Base-by-base conservation (phyloP, 176 grass and related monocot species). In the Aegilops bicornis region DNA sequence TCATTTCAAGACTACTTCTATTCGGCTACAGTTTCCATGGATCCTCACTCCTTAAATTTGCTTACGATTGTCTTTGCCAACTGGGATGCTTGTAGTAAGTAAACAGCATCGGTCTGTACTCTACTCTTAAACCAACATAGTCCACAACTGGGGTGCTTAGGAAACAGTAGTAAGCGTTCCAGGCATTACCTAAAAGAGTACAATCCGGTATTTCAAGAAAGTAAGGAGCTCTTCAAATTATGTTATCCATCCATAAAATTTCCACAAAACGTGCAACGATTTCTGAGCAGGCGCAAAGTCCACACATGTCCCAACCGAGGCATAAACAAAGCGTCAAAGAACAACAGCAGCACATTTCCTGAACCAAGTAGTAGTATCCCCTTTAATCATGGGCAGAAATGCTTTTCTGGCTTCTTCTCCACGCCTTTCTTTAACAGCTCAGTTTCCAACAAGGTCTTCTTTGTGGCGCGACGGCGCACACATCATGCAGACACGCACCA, bases 31-130 rank as follows among this genome's bases (percentile, higher is more conserved):
- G 30, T 76, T 81, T 81, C 36, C 36, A 37, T 20, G 5, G 7
- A 71, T 79, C 54, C 20, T n/a, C 60, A 14, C 32, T 73, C 31
- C 67, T 80, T 76, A 36, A 29, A 82, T 82, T 15, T 43, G 19
- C 24, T 73, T 22, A 13, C 47, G 58, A 69, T 86, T 72, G 54
- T 67, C 24, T 73, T 73, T 33, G 54, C 23, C 45, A 83, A 45
- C 56, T 45, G 31, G 22, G 54, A 83, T 90, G 73, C 79, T 43
- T 86, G 62, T 52, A 54, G 50, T 54, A 52, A 82, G 63, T 32
- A 78, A 65, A 72, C 73, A 79, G 42, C 58, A 86, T 72, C 23
- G 60, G 25, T 7, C 79, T 10, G 31, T 59, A 22, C 54, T 54
- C 50, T 54, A 22, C 17, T 39, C 13, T 32, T 86, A 27, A 52